Conservation (phyloP, 2,329 filamentous ascomycete genomes). For the Xylariaceae sp. region DNA sequence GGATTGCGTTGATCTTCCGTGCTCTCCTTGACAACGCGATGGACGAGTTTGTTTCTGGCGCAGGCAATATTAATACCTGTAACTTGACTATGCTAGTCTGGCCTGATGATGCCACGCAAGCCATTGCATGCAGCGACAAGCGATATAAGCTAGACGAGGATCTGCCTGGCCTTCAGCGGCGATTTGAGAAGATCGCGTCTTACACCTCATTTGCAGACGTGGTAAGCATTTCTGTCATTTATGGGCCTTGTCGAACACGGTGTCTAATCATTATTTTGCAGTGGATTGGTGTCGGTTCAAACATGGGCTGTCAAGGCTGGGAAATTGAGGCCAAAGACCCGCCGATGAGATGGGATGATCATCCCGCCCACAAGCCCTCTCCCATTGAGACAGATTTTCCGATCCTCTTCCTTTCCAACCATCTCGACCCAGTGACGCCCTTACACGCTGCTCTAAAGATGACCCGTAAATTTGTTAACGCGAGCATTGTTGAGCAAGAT, state of each 20-base stretch:
- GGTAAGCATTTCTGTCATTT: too few relatives aligned
- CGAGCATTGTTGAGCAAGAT: slow-evolving; percentile 34
- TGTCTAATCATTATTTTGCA: slow-evolving; percentile 9
- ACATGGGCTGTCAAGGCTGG: slow-evolving; percentile 32
- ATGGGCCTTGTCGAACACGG: too few relatives aligned
- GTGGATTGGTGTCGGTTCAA: slow-evolving; percentile 28
- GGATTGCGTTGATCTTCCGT: slow-evolving; percentile 30
- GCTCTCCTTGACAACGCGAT: slow-evolving; percentile 22
- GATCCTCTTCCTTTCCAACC: slow-evolving; percentile 53
- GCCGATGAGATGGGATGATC: slow-evolving; percentile 25
- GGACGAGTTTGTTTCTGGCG: slow-evolving; percentile 3
- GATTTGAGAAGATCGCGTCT: slow-evolving; percentile 26
- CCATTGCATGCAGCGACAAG: slow-evolving; percentile 33
- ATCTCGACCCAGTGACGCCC: slow-evolving; percentile 54
- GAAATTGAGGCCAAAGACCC: slow-evolving; percentile 27
- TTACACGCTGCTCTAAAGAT: slow-evolving; percentile 40
- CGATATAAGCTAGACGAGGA: slow-evolving; percentile 29
- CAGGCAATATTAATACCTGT: slow-evolving; percentile 14
- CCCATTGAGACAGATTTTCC: slow-evolving; percentile 45
- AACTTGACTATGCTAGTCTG: slow-evolving; percentile 18
- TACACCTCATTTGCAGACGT: slow-evolving; percentile 33
- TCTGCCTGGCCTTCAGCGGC: slow-evolving; percentile 20
- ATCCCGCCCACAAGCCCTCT: slow-evolving; percentile 23
- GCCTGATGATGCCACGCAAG: slow-evolving; percentile 24
- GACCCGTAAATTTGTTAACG: slow-evolving; percentile 31